These are phyloP conservation scores for Ophioceras dolichostomum DNA, from an alignment of 2,329 filamentous ascomycete genomes.

Conservation along the genomic window DNA sequence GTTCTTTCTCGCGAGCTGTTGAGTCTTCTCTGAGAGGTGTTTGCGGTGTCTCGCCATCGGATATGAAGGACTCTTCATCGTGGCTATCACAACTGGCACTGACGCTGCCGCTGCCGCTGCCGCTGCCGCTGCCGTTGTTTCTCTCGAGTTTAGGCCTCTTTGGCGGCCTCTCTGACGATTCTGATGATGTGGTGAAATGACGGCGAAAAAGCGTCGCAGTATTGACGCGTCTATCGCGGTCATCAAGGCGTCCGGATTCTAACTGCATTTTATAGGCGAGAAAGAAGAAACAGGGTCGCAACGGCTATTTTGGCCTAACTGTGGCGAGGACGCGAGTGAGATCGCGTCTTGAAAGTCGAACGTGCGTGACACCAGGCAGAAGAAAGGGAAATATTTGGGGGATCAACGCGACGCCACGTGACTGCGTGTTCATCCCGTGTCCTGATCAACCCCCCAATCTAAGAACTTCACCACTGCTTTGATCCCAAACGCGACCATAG, in stretches of 20 bases:
- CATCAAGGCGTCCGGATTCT: background rate
- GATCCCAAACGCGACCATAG: background rate
- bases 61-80: background rate
- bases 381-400: no score
- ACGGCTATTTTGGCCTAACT: no score
- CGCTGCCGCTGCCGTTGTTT: no score
- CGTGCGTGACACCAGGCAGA: no score
- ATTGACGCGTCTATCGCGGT: background rate
- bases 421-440: background rate
- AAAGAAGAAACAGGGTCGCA: no score
- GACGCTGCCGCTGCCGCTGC: background rate
- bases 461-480: background rate
- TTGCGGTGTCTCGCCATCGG: background rate
- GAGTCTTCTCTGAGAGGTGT: background rate
- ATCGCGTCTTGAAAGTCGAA: background rate
- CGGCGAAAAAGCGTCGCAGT: no score
- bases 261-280: no score
- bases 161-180: constrained; percentile 5
- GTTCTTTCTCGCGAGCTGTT: constrained; percentile 4
- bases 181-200: background rate
- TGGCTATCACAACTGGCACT: background rate
- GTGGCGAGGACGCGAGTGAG: background rate
- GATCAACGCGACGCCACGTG: constrained; percentile 2
- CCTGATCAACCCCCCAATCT: background rate
- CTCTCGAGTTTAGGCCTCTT: no score